Evolutionary conservation across 2,329 filamentous ascomycete species (phyloP), one percentile per base, ranked within the genome.

Genomic region (Aureobasidium mangrovei): DNA sequence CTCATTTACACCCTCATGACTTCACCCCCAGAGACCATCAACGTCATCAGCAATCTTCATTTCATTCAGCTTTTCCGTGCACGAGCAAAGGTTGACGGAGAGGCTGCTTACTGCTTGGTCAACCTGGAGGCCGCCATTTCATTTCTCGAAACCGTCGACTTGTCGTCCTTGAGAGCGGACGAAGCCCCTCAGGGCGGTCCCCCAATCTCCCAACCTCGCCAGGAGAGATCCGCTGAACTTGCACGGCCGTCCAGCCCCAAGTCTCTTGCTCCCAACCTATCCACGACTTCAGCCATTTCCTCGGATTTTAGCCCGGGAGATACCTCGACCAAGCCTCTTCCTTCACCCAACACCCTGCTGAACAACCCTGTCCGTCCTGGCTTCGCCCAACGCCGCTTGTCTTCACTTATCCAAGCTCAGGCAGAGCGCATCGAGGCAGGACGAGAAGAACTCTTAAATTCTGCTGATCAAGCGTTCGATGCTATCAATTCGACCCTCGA

Each of bases 1-100:
- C 78, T 98, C 59, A 98, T 98, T 58, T 98, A 95, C 72, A 88
- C 90, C 0, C 79, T 98, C 57, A 94, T 98, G 66, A 96, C 90
- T 2, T 85, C 91, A 42, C 85, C 89, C 0, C 86, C 91, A 0
- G 87, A 93, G 68, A 81, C 84, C 33, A 84, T 97, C 45, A 88
- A 91, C 67, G 85, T 91, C 54, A 89, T 95, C 64, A 97, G 91
- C 74, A 94, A 98, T 67, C 76, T 94, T n/a, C 83, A 86, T 62
- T 98, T 97, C 67, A 90, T 97, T 60, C 91, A 97, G 66, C 77
- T 86, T 58, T 98, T 98, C 67, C 83, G 93, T 54, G 88, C 88
- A 67, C 82, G 88, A 51, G 84, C 77, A 59, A 95, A 91, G 64
- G 80, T 97, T 36, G 89, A 94, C 55, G 93, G 93, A 12, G 93